Conservation (phyloP, 2,329 filamentous ascomycete genomes). For the Ophiocordyceps polyrhachis-furcata region DNA sequence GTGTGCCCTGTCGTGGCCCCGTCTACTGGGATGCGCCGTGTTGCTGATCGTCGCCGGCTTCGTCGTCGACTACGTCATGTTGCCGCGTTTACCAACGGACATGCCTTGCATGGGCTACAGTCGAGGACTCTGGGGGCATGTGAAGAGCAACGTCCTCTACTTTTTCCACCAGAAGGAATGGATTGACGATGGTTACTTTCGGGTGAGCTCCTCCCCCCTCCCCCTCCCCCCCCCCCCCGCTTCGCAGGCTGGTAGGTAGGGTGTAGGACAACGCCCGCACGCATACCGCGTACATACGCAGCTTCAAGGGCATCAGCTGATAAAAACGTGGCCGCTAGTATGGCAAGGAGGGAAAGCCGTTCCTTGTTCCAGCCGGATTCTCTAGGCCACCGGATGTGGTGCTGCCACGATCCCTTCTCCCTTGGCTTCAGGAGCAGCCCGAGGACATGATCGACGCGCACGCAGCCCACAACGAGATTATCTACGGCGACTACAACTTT, state of each 20-base stretch:
- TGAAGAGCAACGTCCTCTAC: conserved; percentile 21
- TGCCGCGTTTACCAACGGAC: conserved; percentile 19
- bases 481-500: conserved; percentile 23
- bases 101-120: conserved; percentile 22
- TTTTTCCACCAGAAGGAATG: conserved; percentile 18
- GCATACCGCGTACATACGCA: too few species aligned
- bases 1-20: conserved; percentile 10
- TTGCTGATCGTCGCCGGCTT: conserved; percentile 20
- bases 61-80: conserved; percentile 18
- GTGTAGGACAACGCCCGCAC: too few species aligned
- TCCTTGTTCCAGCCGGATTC: conserved; percentile 22
- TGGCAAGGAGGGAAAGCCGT: conserved; percentile 20
- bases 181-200: conserved; percentile 24
- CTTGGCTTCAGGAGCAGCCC: conserved; percentile 27
- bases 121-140: conserved; percentile 13
- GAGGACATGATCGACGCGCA: conserved; percentile 21
- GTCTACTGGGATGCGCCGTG: conserved; percentile 9
- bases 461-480: conserved; percentile 20
- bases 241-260: too few species aligned
- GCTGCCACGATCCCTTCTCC: conserved; percentile 22
- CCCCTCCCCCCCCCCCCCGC: not conserved
- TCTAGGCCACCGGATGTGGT: conserved; percentile 24
- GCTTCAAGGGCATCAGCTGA: too few species aligned
- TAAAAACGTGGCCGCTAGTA: conserved; percentile 16
- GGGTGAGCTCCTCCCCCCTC: conserved; percentile 8